Evolutionary conservation across 2,329 filamentous ascomycete species (phyloP).

Genomic region (Rutstroemia sp.): DNA sequence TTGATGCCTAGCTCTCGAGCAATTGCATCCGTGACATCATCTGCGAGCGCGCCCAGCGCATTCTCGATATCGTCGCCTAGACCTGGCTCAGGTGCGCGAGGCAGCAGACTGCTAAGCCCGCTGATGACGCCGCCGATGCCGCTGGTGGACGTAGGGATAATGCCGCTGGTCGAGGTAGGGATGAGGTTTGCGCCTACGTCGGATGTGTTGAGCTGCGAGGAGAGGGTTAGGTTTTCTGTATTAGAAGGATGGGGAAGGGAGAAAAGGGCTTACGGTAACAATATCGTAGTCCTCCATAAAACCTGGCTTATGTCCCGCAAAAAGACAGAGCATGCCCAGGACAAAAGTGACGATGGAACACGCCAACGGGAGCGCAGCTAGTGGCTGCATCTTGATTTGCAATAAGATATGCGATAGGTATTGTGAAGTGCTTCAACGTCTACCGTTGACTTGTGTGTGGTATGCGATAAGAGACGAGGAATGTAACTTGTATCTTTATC

Average conservation of each 20-base stretch:
- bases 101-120: constrained; percentile 33
- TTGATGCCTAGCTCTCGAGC: constrained; percentile 41
- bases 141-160: constrained; percentile 21
- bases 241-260: background rate
- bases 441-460: too few relatives aligned
- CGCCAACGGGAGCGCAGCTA: constrained; percentile 41
- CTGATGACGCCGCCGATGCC: constrained; percentile 29
- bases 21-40: constrained; percentile 30
- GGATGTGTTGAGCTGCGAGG: constrained; percentile 47
- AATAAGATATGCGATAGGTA: background rate
- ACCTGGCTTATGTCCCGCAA: constrained; percentile 48
- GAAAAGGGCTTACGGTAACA: constrained; percentile 39
- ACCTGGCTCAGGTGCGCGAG: constrained; percentile 8
- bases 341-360: constrained; percentile 47
- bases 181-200: constrained; percentile 38
- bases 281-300: constrained; percentile 51
- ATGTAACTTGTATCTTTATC: too few relatives aligned
- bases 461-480: too few relatives aligned
- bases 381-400: constrained; percentile 35
- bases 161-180: constrained; percentile 18
- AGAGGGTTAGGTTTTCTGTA: constrained; percentile 3
- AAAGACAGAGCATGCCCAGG: constrained; percentile 52
- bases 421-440: background rate
- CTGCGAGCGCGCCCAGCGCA: constrained; percentile 28
- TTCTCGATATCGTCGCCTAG: constrained; percentile 30